These are phyloP conservation scores for Amoebophrya sp. DNA, from an alignment of 169 alveolate genomes.

Conservation along the genomic window DNA sequence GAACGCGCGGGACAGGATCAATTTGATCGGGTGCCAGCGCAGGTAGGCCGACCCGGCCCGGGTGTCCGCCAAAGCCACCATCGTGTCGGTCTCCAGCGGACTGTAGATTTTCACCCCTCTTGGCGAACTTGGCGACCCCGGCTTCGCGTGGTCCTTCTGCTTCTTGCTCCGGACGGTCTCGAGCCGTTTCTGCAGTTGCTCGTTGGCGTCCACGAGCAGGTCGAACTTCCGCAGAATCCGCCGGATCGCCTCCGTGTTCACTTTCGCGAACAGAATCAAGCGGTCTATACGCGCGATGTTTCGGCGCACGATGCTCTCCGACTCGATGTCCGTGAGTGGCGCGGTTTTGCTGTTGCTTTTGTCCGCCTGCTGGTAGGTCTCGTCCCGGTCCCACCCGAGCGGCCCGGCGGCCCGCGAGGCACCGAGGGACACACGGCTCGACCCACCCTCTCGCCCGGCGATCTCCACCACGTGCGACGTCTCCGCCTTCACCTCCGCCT, in stretches of 20 bases:
- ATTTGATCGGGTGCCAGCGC: not conserved
- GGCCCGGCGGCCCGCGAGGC: too few relatives aligned
- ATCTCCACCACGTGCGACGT: too few relatives aligned
- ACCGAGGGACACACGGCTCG: too few relatives aligned
- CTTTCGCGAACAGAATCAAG: not conserved
- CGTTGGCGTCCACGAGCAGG: not conserved
- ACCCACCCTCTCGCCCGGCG: too few relatives aligned
- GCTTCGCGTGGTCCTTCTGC: too few relatives aligned
- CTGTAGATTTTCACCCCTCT: too few relatives aligned
- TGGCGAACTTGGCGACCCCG: too few relatives aligned
- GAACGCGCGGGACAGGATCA: not conserved
- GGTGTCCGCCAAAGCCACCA: not conserved
- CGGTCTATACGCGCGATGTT: not conserved
- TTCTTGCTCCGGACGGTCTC: not conserved
- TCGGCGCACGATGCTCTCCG: not conserved
- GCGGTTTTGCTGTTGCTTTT: too few relatives aligned
- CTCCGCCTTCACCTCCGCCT: too few relatives aligned
- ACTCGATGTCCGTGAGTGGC: not conserved
- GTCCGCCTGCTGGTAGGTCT: too few relatives aligned
- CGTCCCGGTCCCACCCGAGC: too few relatives aligned
- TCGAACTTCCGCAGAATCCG: not conserved
- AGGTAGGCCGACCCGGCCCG: not conserved
- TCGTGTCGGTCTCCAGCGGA: not conserved
- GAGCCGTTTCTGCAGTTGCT: not conserved
- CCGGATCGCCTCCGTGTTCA: constrained; percentile 17